These are phyloP conservation scores for Clavispora phyllophila DNA, from an alignment of 805 yeast species.

Conservation along the genomic window DNA sequence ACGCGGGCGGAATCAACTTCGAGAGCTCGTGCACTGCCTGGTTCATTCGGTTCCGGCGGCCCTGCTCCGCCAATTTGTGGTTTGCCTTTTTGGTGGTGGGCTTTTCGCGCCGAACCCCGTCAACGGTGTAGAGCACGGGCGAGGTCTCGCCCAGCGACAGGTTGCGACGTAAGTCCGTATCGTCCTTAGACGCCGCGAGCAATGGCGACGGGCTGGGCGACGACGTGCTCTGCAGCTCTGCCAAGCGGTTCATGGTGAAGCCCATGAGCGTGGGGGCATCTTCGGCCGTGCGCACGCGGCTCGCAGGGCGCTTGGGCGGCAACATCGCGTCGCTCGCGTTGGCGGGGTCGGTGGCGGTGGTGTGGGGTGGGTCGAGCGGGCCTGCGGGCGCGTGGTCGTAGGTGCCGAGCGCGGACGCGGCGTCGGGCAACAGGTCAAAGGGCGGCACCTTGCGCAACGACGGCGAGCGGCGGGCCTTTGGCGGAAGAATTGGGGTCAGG, in stretches of 20 bases:
- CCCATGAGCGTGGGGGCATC: conserved; percentile 35
- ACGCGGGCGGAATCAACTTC: conserved; percentile 56
- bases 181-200: neutral
- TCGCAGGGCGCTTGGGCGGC: neutral
- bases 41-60: conserved; percentile 89
- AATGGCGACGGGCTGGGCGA: neutral
- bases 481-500: conserved; percentile 36
- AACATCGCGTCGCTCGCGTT: neutral
- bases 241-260: conserved; percentile 42
- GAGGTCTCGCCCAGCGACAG: conserved; percentile 15
- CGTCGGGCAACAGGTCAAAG: conserved; percentile 23
- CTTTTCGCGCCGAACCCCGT: conserved; percentile 18
- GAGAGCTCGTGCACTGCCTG: conserved; percentile 75
- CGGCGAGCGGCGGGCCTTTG: conserved; percentile 34
- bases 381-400: neutral
- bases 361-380: neutral
- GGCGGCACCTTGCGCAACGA: conserved; percentile 15
- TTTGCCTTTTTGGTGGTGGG: conserved; percentile 57
- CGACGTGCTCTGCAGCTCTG: conserved; percentile 24
- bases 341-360: neutral
- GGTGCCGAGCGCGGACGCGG: conserved; percentile 5
- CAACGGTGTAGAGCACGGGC: conserved; percentile 12
- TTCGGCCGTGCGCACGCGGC: neutral
- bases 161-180: neutral
- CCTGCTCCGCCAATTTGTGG: conserved; percentile 95